phyloP scores from a whole-genome alignment of 129 eudicot species.

The Flaveria bidentis region DNA sequence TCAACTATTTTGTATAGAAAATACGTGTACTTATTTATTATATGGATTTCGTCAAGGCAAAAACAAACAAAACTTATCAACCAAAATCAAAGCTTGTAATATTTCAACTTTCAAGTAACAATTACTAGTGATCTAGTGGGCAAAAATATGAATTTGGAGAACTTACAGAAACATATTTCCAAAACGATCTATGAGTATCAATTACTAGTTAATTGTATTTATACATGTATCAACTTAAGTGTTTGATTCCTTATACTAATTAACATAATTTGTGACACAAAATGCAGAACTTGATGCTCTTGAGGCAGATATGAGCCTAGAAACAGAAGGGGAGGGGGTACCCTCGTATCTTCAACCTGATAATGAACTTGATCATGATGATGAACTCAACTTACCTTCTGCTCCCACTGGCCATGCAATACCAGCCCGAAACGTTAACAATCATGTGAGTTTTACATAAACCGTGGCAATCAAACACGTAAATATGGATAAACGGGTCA shows the following conservation, averaged over 20 bases:
- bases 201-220: neutral
- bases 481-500: neutral
- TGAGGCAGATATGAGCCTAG: slow-evolving; percentile 85
- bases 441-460: slow-evolving; percentile 37
- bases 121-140: neutral
- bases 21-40: neutral
- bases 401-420: slow-evolving; percentile 67
- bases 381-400: slow-evolving; percentile 79
- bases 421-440: slow-evolving; percentile 55
- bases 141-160: neutral
- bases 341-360: slow-evolving; percentile 92
- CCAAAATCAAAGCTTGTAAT: neutral
- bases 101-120: neutral
- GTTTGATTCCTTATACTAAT: neutral
- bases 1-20: slow-evolving; percentile 5
- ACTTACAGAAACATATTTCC: neutral
- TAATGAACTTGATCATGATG: slow-evolving; percentile 52
- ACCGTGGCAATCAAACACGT: neutral
- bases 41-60: neutral
- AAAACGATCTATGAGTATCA: neutral
- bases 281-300: slow-evolving; percentile 83
- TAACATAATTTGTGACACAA: neutral
- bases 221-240: neutral
- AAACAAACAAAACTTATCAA: neutral
- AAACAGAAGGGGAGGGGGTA: slow-evolving; percentile 73